Percentiles rank a stretch among this genome's conserved stretches.
These are phyloP conservation scores for Arthrobotrys entomopaga DNA, from an alignment of 2,329 filamentous ascomycete genomes.

Conservation along the genomic window DNA sequence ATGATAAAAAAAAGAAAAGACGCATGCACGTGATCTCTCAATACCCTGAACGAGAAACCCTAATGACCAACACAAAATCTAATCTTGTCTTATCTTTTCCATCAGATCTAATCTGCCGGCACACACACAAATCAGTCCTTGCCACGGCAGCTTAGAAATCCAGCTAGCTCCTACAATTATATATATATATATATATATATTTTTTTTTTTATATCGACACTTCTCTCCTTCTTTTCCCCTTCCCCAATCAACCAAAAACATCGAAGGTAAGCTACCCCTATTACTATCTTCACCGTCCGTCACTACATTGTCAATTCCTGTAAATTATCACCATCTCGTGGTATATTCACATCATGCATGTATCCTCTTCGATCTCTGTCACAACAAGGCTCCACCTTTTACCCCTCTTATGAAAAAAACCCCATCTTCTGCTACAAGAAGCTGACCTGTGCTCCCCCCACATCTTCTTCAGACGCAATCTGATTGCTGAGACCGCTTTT, in stretches of 20 bases:
- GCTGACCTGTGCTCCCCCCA: constrained; percentile 15
- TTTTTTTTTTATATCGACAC: no score
- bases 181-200: no score
- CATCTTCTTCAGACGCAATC: constrained; percentile 48
- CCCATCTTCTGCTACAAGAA: background rate
- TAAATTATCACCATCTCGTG: no score
- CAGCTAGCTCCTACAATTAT: background rate
- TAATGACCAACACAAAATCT: constrained; percentile 2
- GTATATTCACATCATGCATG: no score
- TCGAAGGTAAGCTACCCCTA: constrained; percentile 52
- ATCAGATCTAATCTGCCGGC: constrained; percentile 9
- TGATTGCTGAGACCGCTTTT: constrained; percentile 55
- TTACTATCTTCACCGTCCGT: background rate
- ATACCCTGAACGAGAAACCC: background rate
- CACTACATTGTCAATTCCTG: no score
- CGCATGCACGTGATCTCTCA: background rate
- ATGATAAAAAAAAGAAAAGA: background rate
- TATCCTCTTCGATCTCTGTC: no score
- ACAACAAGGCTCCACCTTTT: no score
- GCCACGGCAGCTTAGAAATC: constrained; percentile 44
- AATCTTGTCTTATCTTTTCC: constrained; percentile 28
- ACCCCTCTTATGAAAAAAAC: background rate
- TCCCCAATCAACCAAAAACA: constrained; percentile 53
- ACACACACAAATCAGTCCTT: constrained; percentile 26
- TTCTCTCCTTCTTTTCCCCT: constrained; percentile 1